Percentiles rank a stretch among this genome's conserved stretches.
Evolutionary conservation across 257 asterid species (phyloP).

Genomic region (Agastache rugosa): DNA sequence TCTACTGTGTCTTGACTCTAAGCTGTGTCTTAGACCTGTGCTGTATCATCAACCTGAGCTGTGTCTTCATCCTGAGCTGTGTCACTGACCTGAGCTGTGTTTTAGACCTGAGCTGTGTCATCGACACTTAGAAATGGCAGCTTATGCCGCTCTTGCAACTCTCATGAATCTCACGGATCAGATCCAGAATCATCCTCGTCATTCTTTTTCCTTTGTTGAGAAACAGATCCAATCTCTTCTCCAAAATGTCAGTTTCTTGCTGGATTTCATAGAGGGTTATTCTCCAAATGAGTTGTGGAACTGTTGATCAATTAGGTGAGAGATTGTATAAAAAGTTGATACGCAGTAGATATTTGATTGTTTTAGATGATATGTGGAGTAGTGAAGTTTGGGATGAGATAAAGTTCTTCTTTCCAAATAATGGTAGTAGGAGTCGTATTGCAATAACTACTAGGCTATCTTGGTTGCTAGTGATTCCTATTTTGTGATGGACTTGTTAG

Average conservation of each 20-base stretch:
- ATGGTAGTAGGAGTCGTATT: background rate
- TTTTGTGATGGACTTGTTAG: background rate
- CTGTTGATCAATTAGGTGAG: background rate
- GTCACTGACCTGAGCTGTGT: no score
- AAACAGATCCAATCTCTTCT: background rate
- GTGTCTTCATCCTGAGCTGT: no score
- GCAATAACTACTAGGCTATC: background rate
- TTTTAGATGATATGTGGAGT: slow-evolving; percentile 4
- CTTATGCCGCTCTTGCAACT: slow-evolving; percentile 27
- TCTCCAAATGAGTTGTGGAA: background rate
- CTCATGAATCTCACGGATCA: slow-evolving; percentile 13
- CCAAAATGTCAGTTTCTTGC: slow-evolving; percentile 23
- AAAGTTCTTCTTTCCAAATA: background rate
- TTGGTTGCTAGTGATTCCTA: background rate
- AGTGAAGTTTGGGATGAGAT: background rate
- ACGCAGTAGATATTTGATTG: background rate
- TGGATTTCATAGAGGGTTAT: slow-evolving; percentile 4
- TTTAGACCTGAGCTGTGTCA: no score
- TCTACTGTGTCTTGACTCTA: no score
- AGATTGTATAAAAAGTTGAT: background rate
- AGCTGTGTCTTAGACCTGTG: no score
- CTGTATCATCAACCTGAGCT: no score
- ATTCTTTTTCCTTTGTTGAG: background rate
- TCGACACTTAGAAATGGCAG: slow-evolving; percentile 22
- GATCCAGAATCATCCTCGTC: slow-evolving; percentile 8